Evolutionary conservation across 352 stramenopile species (phyloP), one percentile per base, ranked within the genome.

Genomic region (Salisapilia sapeloensis): DNA sequence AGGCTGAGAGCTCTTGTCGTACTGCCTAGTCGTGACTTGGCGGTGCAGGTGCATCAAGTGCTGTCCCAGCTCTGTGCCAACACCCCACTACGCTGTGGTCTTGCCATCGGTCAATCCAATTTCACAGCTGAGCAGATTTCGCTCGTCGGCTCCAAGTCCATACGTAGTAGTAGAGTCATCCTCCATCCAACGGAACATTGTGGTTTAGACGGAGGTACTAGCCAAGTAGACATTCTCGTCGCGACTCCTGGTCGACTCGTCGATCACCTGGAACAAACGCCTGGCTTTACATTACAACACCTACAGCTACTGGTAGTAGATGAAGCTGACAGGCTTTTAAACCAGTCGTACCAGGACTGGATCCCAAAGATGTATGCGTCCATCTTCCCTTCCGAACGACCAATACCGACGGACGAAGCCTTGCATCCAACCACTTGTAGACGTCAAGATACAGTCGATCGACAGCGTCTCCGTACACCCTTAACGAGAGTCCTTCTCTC

Each of bases 281-380:
- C 76, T n/a, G 93, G 91, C 23, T 98, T 99, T 43, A 97, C 90
- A 32, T 55, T 98, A 38, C 84, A 97, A 45, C 91, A 98, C 50
- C 55, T 99, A 32, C 63, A 89, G 50, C 96, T 96, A 46, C 66
- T 99, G 26, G 86, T 99, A 2, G 77, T 99, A 19, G 95, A 99
- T 42, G 95, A 99, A 60, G 93, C 92, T 0, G 95, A 99, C 56
- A 63, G 92, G 13, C 60, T 99, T 32, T 48, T 99, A 34, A 96
- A 92, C 46, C 90, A 98, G 60, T 86, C 74, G 33, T 98, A 98
- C 56, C 90, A 98, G 47, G 90, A 96, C 60, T 98, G 91, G 92
- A 93, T 98, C 29, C 47, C 64, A 9, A 87, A 93, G 50, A 77
- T 98, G 15, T 86, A 90, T 35, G 61, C 60, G 15, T 85, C 67